phyloP scores from a whole-genome alignment of 495 filamentous ascomycete genomes.

The Tuber microsphaerosporum region DNA sequence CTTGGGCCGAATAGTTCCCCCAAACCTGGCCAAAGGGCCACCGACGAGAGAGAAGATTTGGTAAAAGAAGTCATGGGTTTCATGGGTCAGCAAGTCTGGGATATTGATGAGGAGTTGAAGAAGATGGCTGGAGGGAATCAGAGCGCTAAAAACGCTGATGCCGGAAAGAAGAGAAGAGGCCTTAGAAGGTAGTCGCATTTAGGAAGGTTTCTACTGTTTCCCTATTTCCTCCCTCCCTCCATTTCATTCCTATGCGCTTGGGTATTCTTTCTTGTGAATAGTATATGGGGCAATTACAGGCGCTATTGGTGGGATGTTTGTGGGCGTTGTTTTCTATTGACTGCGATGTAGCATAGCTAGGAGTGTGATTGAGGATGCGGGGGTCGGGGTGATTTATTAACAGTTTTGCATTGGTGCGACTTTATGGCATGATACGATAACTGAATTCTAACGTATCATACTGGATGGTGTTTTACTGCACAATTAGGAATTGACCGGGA shows the following conservation, averaged over 20 bases:
- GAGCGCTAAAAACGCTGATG: not conserved
- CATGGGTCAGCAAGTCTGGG: constrained; percentile 34
- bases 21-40: constrained; percentile 11
- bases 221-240: not conserved
- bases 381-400: not conserved
- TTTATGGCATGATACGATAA: not conserved
- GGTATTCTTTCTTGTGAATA: not conserved
- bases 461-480: not conserved
- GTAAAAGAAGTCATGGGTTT: constrained; percentile 28
- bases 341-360: not conserved
- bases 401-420: not conserved
- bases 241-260: not conserved
- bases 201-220: not conserved
- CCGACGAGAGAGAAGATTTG: constrained; percentile 7
- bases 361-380: not conserved
- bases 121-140: constrained; percentile 21
- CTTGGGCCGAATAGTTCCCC: constrained; percentile 10
- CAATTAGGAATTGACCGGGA: not conserved
- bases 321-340: not conserved
- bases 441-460: not conserved
- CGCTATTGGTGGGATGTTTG: not conserved
- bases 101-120: constrained; percentile 35
- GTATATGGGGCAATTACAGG: not conserved
- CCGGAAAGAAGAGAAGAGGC: not conserved
- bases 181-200: constrained; percentile 1